These are phyloP conservation scores for Cytospora schulzeri DNA, from an alignment of 2,329 filamentous ascomycete genomes.

Conservation along the genomic window DNA sequence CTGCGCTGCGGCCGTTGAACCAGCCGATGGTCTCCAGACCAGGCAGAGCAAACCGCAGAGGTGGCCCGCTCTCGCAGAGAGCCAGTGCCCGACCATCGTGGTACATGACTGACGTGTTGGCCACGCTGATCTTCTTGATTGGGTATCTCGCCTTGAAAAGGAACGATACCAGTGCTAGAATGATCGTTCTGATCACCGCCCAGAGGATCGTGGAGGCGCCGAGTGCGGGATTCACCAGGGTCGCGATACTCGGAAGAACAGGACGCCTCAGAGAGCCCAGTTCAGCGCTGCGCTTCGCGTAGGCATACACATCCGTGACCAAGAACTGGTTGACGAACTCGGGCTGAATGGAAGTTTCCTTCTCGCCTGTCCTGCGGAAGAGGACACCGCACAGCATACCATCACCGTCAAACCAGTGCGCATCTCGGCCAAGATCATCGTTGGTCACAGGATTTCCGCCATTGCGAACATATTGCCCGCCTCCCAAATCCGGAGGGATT, in stretches of 20 bases:
- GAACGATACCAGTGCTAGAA: constrained; percentile 60
- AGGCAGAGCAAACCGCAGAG: constrained; percentile 66
- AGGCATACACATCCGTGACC: constrained; percentile 66
- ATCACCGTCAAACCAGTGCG: constrained; percentile 76
- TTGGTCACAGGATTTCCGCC: constrained; percentile 69
- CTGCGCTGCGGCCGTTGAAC: constrained; percentile 63
- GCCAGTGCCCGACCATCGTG: constrained; percentile 71
- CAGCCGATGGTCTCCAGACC: constrained; percentile 69
- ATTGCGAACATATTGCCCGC: constrained; percentile 73
- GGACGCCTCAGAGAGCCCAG: constrained; percentile 50
- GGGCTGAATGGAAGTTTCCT: constrained; percentile 49
- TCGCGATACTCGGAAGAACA: constrained; percentile 68
- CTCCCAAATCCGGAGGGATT: constrained; percentile 66
- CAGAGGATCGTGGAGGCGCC: constrained; percentile 52
- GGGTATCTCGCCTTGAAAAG: constrained; percentile 56
- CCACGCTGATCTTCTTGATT: constrained; percentile 70
- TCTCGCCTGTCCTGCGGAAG: constrained; percentile 50
- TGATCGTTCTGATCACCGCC: constrained; percentile 57
- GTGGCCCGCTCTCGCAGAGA: constrained; percentile 71
- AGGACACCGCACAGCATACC: constrained; percentile 72
- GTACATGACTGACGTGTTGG: constrained; percentile 67
- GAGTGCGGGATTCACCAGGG: constrained; percentile 61
- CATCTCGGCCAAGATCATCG: constrained; percentile 60
- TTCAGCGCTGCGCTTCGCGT: constrained; percentile 46
- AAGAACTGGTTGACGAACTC: constrained; percentile 72